Base-by-base conservation (phyloP, 2,329 filamentous ascomycete species). In the Cordyceps cateniannulata region DNA sequence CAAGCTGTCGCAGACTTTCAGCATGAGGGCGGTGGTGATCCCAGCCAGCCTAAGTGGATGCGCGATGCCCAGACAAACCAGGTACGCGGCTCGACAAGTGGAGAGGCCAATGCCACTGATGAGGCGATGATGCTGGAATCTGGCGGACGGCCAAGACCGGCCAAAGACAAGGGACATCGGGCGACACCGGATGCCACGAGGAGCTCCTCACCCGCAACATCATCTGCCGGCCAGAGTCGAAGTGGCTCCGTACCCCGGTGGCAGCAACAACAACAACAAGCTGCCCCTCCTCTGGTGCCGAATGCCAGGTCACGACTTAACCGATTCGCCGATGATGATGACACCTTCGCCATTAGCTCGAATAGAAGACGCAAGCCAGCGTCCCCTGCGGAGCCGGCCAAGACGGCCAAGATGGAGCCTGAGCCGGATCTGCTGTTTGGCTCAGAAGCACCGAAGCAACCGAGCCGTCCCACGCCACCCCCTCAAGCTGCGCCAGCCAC, bases 1-100 rank as follows among this genome's bases (percentile, higher is more conserved):
- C 91, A 95, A 73, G 93, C 91, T 5, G 90, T 98, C 38, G 87
- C 92, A 9, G 95, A 99, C 18, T 89, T 98, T 62, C 84, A 88
- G 65, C 80, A 84, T 64, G 81, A 82, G 27, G 52, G 52, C 47
- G 88, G 86, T n/a, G 66, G 72, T 18, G 92, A 96, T 69, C 81
- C 89, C 2, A 90, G 73, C 69, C 90, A 96, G 70, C 95, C 95
- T 0, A 95, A 91, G 70, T 99, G 95, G 95, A 96, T 99, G 93
- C 86, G 89, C 67, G 89, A 93, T 61, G 82, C 85, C 3, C 81
- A 84, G 48, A 75, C 78, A 40, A 65, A 65, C 35, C 74, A 69
- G 66, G 69, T 12, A 4, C 57, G 57, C 27, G 53, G 40, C 20
- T 10, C 38, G 14, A 6, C 49, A 40, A 52, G 40, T 16, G 60